Base-by-base conservation (phyloP, 805 yeast genomes). In the Jamesozyma hellenica region DNA sequence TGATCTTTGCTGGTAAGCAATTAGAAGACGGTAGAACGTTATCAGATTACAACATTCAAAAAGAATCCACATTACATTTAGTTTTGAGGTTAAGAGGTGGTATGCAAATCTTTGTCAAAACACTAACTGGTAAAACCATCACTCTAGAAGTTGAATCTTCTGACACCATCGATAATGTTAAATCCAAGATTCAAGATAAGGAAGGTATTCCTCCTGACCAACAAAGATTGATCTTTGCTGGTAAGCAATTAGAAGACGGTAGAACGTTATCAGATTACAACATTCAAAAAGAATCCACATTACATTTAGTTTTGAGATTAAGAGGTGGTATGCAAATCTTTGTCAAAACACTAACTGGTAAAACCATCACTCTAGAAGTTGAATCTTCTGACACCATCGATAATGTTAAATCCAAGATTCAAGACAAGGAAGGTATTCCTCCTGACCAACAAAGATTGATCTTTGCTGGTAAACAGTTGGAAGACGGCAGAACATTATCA, bases 181-280 rank as follows among this genome's bases (percentile, higher is more conserved):
- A 86, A 75, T 75, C 90, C 57, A 86, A 86, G 78, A 86, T 86
- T 60, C 95, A 86, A 69, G 95, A 86, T 71, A 86, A 86, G 75
- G 95, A 85, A 68, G 95, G 95, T 57, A 86, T 86, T 57, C 95
- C 95, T 58, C 95, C 95, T 54, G 95, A 86, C 72, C 95, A 86
- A 68, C 95, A 86, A 71, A 79, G 95, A 71, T 73, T 86, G 58
- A 86, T 86, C 69, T 86, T 86, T 59, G 95, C 95, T 55, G 95
- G 95, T 75, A 86, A 86, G 74, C 96, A 86, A 70, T 74, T 86
- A 54, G 96, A 86, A 71, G 96, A 86, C 57, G 96, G 96, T 55
- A 82, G 95, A 74, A 86, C 95, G 37, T 70, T 86, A 50, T 82
- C 94, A 39, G 95, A 86, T 68, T 86, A 85, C 81, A 86, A 85